Conservation (phyloP, 306 rosid species). For the Bauhinia variegata region DNA sequence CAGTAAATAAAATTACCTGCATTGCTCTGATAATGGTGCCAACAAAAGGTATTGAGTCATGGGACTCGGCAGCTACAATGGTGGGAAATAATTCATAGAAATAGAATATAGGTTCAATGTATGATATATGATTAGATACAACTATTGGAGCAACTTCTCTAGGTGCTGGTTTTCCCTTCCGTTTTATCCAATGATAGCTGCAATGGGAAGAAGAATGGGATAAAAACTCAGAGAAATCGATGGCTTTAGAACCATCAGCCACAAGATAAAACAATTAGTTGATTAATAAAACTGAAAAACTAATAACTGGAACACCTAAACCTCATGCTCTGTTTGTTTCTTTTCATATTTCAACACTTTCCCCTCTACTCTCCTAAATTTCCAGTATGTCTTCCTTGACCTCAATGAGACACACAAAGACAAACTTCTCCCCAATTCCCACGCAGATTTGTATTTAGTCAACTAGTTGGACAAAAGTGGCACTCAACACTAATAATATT, state of each 20-base stretch:
- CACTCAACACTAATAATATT: too few relatives aligned
- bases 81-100: slow-evolving; percentile 91
- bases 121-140: slow-evolving; percentile 94
- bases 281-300: slow-evolving; percentile 15
- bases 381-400: too few relatives aligned
- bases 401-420: neutral
- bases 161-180: slow-evolving; percentile 93
- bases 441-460: too few relatives aligned
- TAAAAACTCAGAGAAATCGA: slow-evolving; percentile 19
- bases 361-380: too few relatives aligned
- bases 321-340: neutral
- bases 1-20: slow-evolving; percentile 70
- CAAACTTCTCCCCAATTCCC: too few relatives aligned
- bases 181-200: slow-evolving; percentile 96
- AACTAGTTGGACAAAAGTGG: too few relatives aligned
- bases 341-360: neutral
- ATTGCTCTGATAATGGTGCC: slow-evolving; percentile 98
- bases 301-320: neutral
- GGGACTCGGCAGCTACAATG: slow-evolving; percentile 95
- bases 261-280: neutral
- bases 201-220: slow-evolving; percentile 32
- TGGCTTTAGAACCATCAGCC: slow-evolving; percentile 22
- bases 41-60: slow-evolving; percentile 86
- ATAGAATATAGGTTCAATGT: slow-evolving; percentile 91
- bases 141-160: slow-evolving; percentile 84